Percentiles rank a stretch among this genome's conserved stretches.
Evolutionary conservation across 441 rosid species (phyloP).

Genomic region (Eutrema salsugineum): DNA sequence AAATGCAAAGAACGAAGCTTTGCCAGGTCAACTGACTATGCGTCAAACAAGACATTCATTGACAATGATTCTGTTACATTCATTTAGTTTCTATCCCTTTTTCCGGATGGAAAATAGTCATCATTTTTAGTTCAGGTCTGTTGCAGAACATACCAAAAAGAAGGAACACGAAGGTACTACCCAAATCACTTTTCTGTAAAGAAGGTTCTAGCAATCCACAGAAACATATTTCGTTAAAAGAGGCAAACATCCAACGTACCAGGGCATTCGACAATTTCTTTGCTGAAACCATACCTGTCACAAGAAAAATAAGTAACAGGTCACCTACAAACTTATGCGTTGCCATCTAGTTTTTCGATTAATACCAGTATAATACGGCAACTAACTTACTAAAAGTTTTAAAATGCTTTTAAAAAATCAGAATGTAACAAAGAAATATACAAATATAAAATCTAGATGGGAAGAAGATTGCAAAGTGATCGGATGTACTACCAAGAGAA

Average conservation of each 20-base stretch:
- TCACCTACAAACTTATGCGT: background rate
- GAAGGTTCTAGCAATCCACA: background rate
- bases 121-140: background rate
- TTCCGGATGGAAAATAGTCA: background rate
- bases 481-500: background rate
- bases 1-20: background rate
- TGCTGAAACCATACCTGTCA: constrained; percentile 92
- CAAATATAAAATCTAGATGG: background rate
- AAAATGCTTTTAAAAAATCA: too few species aligned
- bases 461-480: background rate
- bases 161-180: background rate
- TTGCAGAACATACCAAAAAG: background rate
- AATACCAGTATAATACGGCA: background rate
- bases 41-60: background rate
- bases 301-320: constrained; percentile 5
- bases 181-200: background rate
- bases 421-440: background rate
- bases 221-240: background rate
- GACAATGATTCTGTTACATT: background rate
- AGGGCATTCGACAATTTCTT: constrained; percentile 87
- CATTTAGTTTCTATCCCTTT: background rate
- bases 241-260: constrained; percentile 38
- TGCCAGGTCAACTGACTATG: background rate
- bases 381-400: background rate
- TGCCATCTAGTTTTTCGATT: background rate